Evolutionary conservation across 805 yeast genomes (phyloP).

Genomic region (Candida tammaniensis): DNA sequence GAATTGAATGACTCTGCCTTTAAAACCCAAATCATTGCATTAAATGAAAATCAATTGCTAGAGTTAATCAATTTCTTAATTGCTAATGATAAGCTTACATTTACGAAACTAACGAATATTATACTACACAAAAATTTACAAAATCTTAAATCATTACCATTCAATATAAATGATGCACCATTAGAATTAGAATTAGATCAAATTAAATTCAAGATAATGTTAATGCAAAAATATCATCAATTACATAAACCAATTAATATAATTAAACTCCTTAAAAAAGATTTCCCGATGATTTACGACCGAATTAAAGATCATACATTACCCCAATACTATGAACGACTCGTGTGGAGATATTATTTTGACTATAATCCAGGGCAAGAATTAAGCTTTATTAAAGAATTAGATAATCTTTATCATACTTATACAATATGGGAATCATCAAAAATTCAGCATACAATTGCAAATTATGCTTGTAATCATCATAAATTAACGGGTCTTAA

Average conservation of each 20-base stretch:
- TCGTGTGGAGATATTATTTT: constrained; percentile 40
- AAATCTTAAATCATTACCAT: constrained; percentile 18
- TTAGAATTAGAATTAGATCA: constrained; percentile 14
- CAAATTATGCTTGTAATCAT: too few relatives aligned
- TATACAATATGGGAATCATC: constrained; percentile 39
- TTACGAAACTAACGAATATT: constrained; percentile 24
- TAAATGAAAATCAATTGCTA: constrained; percentile 2
- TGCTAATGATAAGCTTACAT: constrained; percentile 23
- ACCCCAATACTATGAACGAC: constrained; percentile 37
- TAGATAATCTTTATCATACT: constrained; percentile 17
- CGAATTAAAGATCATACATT: constrained; percentile 20
- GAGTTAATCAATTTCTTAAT: constrained; percentile 18
- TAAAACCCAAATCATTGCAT: not conserved
- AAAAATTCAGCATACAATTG: not conserved
- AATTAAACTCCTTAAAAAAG: constrained; percentile 25
- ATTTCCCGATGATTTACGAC: constrained; percentile 25
- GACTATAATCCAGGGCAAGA: constrained; percentile 26
- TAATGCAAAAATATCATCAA: constrained; percentile 36
- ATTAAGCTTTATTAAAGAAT: constrained; percentile 18
- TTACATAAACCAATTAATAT: constrained; percentile 30
- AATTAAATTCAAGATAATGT: constrained; percentile 27
- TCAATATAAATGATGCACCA: constrained; percentile 6
- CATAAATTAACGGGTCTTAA: not conserved
- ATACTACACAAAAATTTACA: constrained; percentile 24
- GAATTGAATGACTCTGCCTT: constrained; percentile 5